phyloP scores from a whole-genome alignment of 331 rosid genomes.

The Quercus lobata region DNA sequence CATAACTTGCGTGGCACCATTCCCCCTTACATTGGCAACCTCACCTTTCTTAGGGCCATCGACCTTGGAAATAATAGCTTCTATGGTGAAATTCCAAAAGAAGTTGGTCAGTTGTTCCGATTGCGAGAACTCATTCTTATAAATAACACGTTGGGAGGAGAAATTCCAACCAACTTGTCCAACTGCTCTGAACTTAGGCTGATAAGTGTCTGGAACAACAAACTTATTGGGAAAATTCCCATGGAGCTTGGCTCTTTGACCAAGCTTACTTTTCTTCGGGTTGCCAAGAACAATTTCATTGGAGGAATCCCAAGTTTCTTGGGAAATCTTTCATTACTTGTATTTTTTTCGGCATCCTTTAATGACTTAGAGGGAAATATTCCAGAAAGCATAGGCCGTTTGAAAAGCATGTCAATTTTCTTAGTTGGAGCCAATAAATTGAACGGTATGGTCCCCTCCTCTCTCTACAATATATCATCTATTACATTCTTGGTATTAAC shows the following conservation, averaged over 20 bases:
- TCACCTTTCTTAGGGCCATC: neutral
- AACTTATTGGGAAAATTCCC: too few species aligned
- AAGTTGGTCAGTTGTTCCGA: too few species aligned
- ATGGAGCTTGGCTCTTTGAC: too few species aligned
- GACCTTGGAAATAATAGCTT: neutral
- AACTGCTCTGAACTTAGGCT: neutral
- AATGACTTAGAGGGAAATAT: conserved; percentile 36
- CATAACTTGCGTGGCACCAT: too few species aligned
- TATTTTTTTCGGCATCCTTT: accelerated
- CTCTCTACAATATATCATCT: conserved; percentile 40
- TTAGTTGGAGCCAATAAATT: accelerated
- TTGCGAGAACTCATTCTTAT: accelerated
- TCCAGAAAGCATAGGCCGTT: neutral
- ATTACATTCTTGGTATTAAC: neutral
- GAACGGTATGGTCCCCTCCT: conserved; percentile 23
- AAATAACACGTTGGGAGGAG: neutral
- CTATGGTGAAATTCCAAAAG: too few species aligned
- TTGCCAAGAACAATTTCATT: neutral
- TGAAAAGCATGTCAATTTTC: accelerated
- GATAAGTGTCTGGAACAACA: accelerated
- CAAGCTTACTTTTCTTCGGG: accelerated
- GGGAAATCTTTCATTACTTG: conserved; percentile 34
- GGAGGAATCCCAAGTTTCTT: conserved; percentile 34
- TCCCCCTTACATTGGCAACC: too few species aligned
- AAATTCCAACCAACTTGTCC: neutral